Evolutionary conservation across 805 yeast species (phyloP).

Genomic region (Crinitomyces ghanaensis): DNA sequence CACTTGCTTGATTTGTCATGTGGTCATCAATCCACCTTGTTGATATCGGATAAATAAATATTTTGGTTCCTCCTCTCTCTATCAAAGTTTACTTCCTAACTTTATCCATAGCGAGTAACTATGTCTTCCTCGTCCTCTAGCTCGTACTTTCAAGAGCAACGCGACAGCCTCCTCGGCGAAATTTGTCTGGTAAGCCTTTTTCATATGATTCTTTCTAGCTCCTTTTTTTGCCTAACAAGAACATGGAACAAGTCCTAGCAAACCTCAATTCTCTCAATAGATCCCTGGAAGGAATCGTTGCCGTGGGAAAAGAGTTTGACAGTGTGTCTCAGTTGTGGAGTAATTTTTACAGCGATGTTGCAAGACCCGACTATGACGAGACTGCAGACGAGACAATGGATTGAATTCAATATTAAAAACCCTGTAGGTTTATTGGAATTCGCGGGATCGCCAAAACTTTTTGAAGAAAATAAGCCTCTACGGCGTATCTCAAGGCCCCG

Average conservation of each 20-base stretch:
- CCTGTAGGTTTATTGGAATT: too few species aligned
- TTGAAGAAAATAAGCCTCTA: too few species aligned
- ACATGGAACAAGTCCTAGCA: conserved; percentile 52
- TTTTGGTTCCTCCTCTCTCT: neutral
- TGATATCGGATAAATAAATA: neutral
- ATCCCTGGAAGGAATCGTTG: conserved; percentile 52
- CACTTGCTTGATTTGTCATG: neutral
- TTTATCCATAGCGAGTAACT: neutral
- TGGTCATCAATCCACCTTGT: neutral
- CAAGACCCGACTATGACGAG: too few species aligned
- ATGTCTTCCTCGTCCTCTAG: neutral
- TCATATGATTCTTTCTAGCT: too few species aligned
- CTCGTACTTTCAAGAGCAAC: conserved; percentile 44
- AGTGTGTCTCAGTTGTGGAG: conserved; percentile 62
- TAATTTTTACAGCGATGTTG: conserved; percentile 37
- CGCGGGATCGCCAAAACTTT: too few species aligned
- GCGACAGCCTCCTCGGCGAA: conserved; percentile 47
- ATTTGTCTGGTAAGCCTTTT: conserved; percentile 34
- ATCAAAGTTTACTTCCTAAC: conserved; percentile 1
- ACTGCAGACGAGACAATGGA: too few species aligned
- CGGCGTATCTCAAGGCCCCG: too few species aligned
- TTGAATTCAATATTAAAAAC: too few species aligned
- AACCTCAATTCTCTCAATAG: conserved; percentile 56
- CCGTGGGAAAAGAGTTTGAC: conserved; percentile 69
- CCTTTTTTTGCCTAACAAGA: too few species aligned